Evolutionary conservation across 495 filamentous ascomycete genomes (phyloP), one percentile per base, ranked within the genome.

Genomic region (Talaromyces trachyspermus): DNA sequence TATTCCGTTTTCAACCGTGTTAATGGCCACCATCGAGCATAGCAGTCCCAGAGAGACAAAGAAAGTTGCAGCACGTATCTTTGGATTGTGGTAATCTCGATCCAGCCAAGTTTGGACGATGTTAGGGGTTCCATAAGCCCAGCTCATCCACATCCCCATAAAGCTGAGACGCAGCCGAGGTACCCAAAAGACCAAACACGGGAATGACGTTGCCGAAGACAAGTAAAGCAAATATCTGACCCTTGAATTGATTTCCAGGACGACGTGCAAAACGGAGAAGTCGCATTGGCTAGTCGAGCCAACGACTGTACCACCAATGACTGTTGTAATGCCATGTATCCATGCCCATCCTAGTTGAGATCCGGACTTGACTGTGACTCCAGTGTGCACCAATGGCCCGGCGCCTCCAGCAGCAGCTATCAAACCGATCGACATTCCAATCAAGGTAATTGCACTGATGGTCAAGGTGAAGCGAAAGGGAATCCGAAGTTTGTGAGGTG

Each of bases 1-100:
- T 8, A 67, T 50, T 10, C 60, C 55, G 42, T 70, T 70, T 14
- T 58, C 50, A 8, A 67, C 58, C 19, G 63, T 60, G 36, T 56
- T 60, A 10, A 65, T 49, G 2, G 59, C 57, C 37, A 65, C 38
- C 17, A 59, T 54, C 14, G 53, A 58, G 26, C 57, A 54, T 6
- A 66, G 42, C 44, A 71, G 54, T 26, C 63, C 64, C 10, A 64
- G 47, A 4, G 65, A 65, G 41, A 64, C 64, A 50, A 71, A 70
- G 60, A 72, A 72, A 19, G 63, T 57, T 3, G 59, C 69, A 2
- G 68, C 66, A 7, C 69, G 59, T 8, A 47, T 47, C 9, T 54
- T 50, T 7, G 60, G 48, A 8, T 51, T 62, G 19, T 36, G 11
- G 58, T 51, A 61, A 40, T 49, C 48, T 40, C 49, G 56, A 7